A percentile compares a stretch with the other conserved stretches of the same genome.
These are phyloP conservation scores for Russula earlei DNA, from an alignment of 768 basidiomycete species.

Conservation along the genomic window DNA sequence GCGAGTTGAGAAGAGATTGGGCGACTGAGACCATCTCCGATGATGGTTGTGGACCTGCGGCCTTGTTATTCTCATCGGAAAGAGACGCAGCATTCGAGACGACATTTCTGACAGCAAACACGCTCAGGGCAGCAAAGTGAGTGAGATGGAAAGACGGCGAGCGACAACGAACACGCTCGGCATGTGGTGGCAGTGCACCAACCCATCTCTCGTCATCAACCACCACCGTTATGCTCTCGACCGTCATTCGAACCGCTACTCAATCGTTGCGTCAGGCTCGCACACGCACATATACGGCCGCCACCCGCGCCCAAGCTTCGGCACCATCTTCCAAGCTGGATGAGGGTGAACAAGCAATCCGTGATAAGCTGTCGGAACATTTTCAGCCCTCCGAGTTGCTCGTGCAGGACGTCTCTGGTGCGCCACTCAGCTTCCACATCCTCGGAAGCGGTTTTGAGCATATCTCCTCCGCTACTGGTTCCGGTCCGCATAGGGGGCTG, in stretches of 20 bases:
- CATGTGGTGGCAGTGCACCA: too few relatives aligned
- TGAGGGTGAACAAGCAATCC: slow-evolving; percentile 64
- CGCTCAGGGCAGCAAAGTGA: too few relatives aligned
- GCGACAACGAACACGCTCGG: too few relatives aligned
- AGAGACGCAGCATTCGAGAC: not conserved
- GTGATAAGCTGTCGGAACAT: slow-evolving; percentile 57
- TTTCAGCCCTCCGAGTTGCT: slow-evolving; percentile 75
- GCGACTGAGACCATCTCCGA: not conserved
- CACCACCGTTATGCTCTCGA: slow-evolving; percentile 22
- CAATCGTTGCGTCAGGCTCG: slow-evolving; percentile 15
- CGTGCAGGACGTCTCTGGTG: slow-evolving; percentile 95
- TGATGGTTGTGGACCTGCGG: not conserved
- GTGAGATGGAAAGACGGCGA: too few relatives aligned
- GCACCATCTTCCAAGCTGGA: slow-evolving; percentile 25
- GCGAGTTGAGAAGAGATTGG: not conserved
- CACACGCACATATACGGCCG: slow-evolving; percentile 19
- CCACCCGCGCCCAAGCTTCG: slow-evolving; percentile 7
- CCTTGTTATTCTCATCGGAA: not conserved
- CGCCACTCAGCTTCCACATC: slow-evolving; percentile 21
- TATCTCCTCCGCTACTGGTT: too few relatives aligned
- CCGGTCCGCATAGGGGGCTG: slow-evolving; percentile 65
- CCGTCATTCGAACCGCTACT: slow-evolving; percentile 21
- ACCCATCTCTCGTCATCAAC: not conserved
- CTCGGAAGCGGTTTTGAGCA: not conserved
- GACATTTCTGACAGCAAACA: not conserved